phyloP scores from a whole-genome alignment of 1,284 basidiomycete genomes.

The Ganoderma lingzhi region DNA sequence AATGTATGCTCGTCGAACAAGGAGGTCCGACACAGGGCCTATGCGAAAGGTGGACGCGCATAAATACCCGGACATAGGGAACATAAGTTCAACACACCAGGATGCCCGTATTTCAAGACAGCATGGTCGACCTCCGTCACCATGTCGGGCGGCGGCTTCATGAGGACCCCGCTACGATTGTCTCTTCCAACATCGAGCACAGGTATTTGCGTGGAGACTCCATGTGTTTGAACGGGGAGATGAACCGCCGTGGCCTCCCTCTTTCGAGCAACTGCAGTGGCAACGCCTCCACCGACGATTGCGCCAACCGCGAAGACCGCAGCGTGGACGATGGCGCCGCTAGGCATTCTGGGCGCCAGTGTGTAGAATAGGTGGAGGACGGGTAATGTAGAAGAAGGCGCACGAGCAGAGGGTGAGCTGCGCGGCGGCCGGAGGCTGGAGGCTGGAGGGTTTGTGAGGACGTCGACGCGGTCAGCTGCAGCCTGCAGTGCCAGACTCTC shows the following conservation, averaged over 20 bases:
- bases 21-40: constrained; percentile 88
- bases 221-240: neutral
- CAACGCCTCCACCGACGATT: constrained; percentile 71
- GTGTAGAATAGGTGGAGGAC: neutral
- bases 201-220: constrained; percentile 21
- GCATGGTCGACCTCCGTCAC: constrained; percentile 39
- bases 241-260: constrained; percentile 16
- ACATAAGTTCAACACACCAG: constrained; percentile 57
- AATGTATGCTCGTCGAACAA: constrained; percentile 85
- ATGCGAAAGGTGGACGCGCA: neutral
- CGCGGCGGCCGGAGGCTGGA: neutral
- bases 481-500: neutral
- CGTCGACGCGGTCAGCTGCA: neutral
- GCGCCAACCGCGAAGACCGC: constrained; percentile 80
- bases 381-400: neutral
- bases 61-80: neutral
- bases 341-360: constrained; percentile 3
- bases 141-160: constrained; percentile 35
- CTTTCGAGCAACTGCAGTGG: constrained; percentile 48
- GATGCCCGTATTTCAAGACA: constrained; percentile 78
- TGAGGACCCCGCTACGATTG: constrained; percentile 23
- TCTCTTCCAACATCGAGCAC: constrained; percentile 38
- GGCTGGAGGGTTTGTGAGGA: too few relatives aligned
- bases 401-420: neutral
- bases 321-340: constrained; percentile 55